Evolutionary conservation across 805 yeast species (phyloP).

Genomic region (Candida tammaniensis): DNA sequence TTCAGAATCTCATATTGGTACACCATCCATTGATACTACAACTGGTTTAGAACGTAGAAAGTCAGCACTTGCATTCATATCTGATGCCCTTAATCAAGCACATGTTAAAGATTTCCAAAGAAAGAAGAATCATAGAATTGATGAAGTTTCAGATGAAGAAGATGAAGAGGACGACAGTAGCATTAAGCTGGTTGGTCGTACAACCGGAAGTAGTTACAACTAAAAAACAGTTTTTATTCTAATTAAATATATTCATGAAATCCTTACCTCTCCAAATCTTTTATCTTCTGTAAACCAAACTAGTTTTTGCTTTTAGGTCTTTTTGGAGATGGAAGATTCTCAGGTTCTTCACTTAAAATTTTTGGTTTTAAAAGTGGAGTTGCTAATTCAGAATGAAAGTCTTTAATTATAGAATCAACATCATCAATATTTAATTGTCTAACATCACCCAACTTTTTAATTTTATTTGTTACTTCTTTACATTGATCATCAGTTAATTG

Average conservation of each 20-base stretch:
- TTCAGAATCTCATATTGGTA: conserved; percentile 8
- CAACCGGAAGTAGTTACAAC: too few relatives aligned
- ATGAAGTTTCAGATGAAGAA: conserved; percentile 32
- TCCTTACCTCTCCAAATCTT: too few relatives aligned
- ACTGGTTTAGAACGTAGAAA: conserved; percentile 3
- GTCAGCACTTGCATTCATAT: conserved; percentile 39
- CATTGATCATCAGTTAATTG: conserved; percentile 55
- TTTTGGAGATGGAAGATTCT: conserved; percentile 10
- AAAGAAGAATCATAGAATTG: conserved; percentile 35
- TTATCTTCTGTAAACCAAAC: not conserved
- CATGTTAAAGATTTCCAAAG: conserved; percentile 86
- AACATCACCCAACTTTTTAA: conserved; percentile 57
- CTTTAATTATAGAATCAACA: conserved; percentile 58
- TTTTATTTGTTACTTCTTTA: conserved; percentile 53
- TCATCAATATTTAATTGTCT: conserved; percentile 59
- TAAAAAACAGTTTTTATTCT: too few relatives aligned
- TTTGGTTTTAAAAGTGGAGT: conserved; percentile 23
- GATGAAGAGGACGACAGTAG: conserved; percentile 36
- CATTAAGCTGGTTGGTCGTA: too few relatives aligned
- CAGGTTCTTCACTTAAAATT: conserved; percentile 7
- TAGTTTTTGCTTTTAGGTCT: conserved; percentile 5
- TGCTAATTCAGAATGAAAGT: conserved; percentile 45
- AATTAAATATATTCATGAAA: too few relatives aligned
- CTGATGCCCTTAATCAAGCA: conserved; percentile 64
- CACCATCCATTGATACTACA: conserved; percentile 2